Evolutionary conservation across 345 rosid species (phyloP), one percentile per base, ranked within the genome.

Genomic region (Raphanus raphanistrum): DNA sequence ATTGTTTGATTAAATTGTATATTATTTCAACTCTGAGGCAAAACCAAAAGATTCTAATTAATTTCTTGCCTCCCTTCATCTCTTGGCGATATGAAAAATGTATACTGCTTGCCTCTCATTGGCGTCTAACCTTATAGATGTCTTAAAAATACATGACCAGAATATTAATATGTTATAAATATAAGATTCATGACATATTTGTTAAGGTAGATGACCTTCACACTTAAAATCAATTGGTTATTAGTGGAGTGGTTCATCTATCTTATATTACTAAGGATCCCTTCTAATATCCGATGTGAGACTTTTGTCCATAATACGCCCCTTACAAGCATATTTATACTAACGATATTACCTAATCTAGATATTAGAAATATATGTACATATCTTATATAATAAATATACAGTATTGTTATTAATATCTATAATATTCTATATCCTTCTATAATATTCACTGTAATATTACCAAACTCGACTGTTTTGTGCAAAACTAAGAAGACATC

Each of bases 401-500:
- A n/a, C n/a, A n/a, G n/a, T n/a, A n/a, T n/a, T n/a, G n/a, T n/a
- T n/a, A n/a, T n/a, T n/a, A n/a, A n/a, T n/a, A n/a, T n/a, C n/a
- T n/a, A n/a, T n/a, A n/a, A n/a, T n/a, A n/a, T n/a, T n/a, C n/a
- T n/a, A n/a, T n/a, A n/a, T n/a, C n/a, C n/a, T n/a, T n/a, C n/a
- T n/a, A n/a, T n/a, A n/a, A n/a, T n/a, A n/a, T n/a, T n/a, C n/a
- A 64, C 61, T 63, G 50, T 15, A 43, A 45, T 67, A 6, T 36
- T 48, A 50, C 60, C 59, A 68, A 28, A 63, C 6, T 63, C 66
- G 57, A 66, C 13, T 66, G 16, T 41, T 66, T 59, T 55, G 29
- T 66, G 10, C 21, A 57, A 66, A 66, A 57, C 28, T 27, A 57
- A 75, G 45, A 66, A 32, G n/a, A n/a, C n/a, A n/a, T n/a, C n/a